phyloP scores from a whole-genome alignment of 352 stramenopile species.

The Phytophthora pseudosyringae region DNA sequence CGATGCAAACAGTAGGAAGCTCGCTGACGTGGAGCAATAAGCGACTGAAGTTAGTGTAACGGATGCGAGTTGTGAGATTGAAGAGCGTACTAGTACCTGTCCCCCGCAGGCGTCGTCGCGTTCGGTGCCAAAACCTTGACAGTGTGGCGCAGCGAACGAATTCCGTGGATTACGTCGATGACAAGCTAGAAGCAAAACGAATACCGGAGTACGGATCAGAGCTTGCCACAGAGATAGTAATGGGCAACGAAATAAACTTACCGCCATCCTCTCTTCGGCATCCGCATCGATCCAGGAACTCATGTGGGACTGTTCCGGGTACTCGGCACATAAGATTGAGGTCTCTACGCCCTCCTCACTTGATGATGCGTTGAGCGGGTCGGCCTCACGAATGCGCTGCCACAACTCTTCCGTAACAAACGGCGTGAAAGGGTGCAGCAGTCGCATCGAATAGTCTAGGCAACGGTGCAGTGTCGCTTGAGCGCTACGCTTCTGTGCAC shows the following conservation, averaged over 20 bases:
- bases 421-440: slow-evolving; percentile 99
- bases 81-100: slow-evolving; percentile 36
- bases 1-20: slow-evolving; percentile 35
- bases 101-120: slow-evolving; percentile 27
- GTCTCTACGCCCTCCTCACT: slow-evolving; percentile 35
- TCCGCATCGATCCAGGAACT: slow-evolving; percentile 79
- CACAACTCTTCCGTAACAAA: slow-evolving; percentile 99
- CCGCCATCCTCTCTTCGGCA: slow-evolving; percentile 89
- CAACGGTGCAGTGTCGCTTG: slow-evolving; percentile 94
- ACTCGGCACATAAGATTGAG: slow-evolving; percentile 71
- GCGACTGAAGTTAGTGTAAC: neutral
- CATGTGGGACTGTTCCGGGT: slow-evolving; percentile 89
- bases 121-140: slow-evolving; percentile 74
- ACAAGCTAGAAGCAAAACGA: slow-evolving; percentile 51
- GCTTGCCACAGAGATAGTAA: neutral
- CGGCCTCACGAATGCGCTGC: slow-evolving; percentile 73
- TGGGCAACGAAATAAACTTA: slow-evolving; percentile 29
- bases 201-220: neutral
- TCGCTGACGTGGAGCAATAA: slow-evolving; percentile 17
- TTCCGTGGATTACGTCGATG: slow-evolving; percentile 92
- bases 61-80: neutral
- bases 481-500: slow-evolving; percentile 71
- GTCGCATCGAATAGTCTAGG: slow-evolving; percentile 95
- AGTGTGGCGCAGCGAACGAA: slow-evolving; percentile 91
- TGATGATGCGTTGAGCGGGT: slow-evolving; percentile 39